Conservation (phyloP, 768 basidiomycete species). For the Tylopilus sp. region DNA sequence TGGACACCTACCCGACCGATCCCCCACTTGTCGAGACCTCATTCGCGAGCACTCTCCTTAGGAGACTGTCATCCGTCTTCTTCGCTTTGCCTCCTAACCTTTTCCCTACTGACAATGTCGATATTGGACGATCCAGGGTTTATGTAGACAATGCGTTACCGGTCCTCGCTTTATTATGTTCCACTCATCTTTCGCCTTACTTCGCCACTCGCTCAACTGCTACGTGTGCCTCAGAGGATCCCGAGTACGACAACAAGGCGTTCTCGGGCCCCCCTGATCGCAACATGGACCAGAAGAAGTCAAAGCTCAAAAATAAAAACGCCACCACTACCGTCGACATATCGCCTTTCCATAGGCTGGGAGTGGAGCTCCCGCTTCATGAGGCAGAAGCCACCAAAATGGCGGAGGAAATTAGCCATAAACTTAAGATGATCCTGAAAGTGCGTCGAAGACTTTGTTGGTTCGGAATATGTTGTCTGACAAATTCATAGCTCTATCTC, state of each 20-base stretch:
- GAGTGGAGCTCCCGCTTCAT: slow-evolving; percentile 24
- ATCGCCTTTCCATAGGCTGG: slow-evolving; percentile 30
- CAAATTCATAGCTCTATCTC: slow-evolving; percentile 24
- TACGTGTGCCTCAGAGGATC: background rate
- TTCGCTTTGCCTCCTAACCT: slow-evolving; percentile 21
- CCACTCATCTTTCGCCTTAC: slow-evolving; percentile 6
- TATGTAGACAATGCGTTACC: slow-evolving; percentile 24
- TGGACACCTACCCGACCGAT: slow-evolving; percentile 32
- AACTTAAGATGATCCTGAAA: slow-evolving; percentile 29
- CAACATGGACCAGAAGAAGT: slow-evolving; percentile 30
- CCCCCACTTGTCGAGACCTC: slow-evolving; percentile 23
- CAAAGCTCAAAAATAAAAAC: slow-evolving; percentile 17
- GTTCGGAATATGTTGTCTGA: background rate
- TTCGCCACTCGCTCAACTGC: background rate
- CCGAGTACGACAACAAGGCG: slow-evolving; percentile 1
- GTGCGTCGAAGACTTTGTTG: slow-evolving; percentile 14
- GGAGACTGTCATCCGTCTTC: slow-evolving; percentile 23
- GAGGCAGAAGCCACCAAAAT: slow-evolving; percentile 15
- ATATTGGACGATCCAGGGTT: slow-evolving; percentile 19
- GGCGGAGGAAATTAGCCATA: slow-evolving; percentile 13
- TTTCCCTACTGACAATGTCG: slow-evolving; percentile 6
- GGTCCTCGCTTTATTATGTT: slow-evolving; percentile 18
- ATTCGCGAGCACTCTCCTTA: slow-evolving; percentile 19
- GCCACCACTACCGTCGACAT: slow-evolving; percentile 20
- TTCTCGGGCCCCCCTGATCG: slow-evolving; percentile 2